A percentile compares a stretch with the other conserved stretches of the same genome.
phyloP scores from a whole-genome alignment of 331 rosid genomes.

The Rhamnella rubrinervis region DNA sequence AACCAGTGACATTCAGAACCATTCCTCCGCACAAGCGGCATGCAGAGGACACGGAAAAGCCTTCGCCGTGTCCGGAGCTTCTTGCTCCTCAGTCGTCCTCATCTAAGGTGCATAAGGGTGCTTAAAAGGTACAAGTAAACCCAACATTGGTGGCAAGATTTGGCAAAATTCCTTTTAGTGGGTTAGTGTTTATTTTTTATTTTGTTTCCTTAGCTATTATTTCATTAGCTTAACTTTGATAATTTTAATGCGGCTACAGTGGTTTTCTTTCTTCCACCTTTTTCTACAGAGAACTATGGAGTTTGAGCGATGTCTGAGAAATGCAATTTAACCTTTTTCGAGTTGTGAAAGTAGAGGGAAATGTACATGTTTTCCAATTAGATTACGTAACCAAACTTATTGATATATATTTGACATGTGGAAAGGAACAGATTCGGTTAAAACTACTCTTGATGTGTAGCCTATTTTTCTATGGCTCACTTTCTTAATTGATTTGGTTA shows the following conservation, averaged over 20 bases:
- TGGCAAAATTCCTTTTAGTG: slow-evolving; percentile 45
- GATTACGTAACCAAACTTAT: too few relatives aligned
- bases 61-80: slow-evolving; percentile 2
- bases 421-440: too few relatives aligned
- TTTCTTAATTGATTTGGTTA: too few relatives aligned
- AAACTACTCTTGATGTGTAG: too few relatives aligned
- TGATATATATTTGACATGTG: too few relatives aligned
- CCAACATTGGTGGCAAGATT: slow-evolving; percentile 41
- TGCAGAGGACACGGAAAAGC: slow-evolving; percentile 15
- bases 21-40: slow-evolving; percentile 57
- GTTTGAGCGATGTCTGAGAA: too few relatives aligned
- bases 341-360: too few relatives aligned
- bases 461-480: too few relatives aligned
- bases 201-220: neutral
- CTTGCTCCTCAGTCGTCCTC: slow-evolving; percentile 3
- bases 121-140: slow-evolving; percentile 7
- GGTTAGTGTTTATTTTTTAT: slow-evolving; percentile 2
- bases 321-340: too few relatives aligned
- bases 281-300: too few relatives aligned
- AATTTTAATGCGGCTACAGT: neutral
- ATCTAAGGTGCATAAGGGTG: neutral
- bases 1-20: neutral
- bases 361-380: too few relatives aligned
- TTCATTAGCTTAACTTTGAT: neutral
- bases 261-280: neutral